Evolutionary conservation across 306 rosid genomes (phyloP).

Genomic region (Nissolia schottii): DNA sequence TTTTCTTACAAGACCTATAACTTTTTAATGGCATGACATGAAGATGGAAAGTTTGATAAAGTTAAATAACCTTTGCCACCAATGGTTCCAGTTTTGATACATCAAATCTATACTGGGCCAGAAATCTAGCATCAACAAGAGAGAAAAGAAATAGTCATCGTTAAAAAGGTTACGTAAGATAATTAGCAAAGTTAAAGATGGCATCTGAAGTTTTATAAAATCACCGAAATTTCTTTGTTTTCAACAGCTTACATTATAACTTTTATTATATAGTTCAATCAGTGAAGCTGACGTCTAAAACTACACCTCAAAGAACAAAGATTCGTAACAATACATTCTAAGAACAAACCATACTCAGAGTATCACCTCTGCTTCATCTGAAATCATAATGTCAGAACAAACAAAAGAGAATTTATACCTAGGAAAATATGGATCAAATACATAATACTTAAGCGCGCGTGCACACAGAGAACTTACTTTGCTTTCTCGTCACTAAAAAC

Average conservation of each 20-base stretch:
- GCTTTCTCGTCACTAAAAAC: conserved; percentile 40
- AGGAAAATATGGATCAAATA: neutral
- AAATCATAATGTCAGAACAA: neutral
- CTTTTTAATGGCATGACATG: neutral
- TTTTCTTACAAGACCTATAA: neutral
- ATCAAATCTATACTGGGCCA: conserved; percentile 64
- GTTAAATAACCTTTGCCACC: conserved; percentile 69
- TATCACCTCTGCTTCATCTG: neutral
- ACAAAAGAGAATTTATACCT: neutral
- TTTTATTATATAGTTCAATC: neutral
- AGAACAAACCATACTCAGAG: neutral
- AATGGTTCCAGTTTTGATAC: conserved; percentile 72
- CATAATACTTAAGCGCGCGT: too few relatives aligned
- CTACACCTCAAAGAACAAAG: neutral
- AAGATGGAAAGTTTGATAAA: neutral
- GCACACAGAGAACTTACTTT: conserved; percentile 26
- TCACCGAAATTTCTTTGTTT: neutral
- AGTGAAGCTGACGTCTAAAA: neutral
- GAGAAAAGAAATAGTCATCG: neutral
- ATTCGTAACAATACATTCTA: neutral
- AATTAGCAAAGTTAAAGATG: too few relatives aligned
- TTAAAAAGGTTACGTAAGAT: neutral
- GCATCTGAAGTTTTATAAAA: too few relatives aligned
- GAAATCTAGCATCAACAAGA: conserved; percentile 45
- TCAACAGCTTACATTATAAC: neutral